Conservation (phyloP, 345 rosid genomes). For the Rhodomyrtus tomentosa region DNA sequence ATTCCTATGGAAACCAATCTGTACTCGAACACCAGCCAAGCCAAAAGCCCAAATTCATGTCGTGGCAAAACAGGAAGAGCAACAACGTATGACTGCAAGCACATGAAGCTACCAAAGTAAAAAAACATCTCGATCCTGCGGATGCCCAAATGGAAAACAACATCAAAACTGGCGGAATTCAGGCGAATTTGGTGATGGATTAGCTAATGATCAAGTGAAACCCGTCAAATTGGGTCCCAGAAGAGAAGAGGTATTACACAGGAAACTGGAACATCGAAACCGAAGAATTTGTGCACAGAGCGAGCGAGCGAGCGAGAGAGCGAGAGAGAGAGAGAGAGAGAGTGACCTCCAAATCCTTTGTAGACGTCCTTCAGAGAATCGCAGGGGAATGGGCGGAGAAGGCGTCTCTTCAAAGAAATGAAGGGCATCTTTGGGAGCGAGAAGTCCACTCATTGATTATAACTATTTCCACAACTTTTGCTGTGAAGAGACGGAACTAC, state of each 20-base stretch:
- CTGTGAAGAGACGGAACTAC: not conserved
- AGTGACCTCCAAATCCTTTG: not conserved
- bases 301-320: not conserved
- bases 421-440: not conserved
- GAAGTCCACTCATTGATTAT: not conserved
- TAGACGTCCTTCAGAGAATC: not conserved
- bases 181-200: not conserved
- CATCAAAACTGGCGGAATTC: not conserved
- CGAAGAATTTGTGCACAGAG: not conserved
- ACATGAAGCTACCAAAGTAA: not conserved
- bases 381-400: not conserved
- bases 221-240: not conserved
- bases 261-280: not conserved
- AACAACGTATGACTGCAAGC: not conserved
- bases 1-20: not conserved
- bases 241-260: not conserved
- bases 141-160: not conserved
- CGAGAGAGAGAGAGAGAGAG: not conserved
- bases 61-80: not conserved
- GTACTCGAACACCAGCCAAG: not conserved
- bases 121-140: not conserved
- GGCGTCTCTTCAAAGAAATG: not conserved
- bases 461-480: not conserved
- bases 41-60: not conserved
- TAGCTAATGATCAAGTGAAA: not conserved